A percentile compares a stretch with the other conserved stretches of the same genome.
Evolutionary conservation across 768 basidiomycete species (phyloP).

Genomic region (Tylopilus plumbeoviolaceoides): DNA sequence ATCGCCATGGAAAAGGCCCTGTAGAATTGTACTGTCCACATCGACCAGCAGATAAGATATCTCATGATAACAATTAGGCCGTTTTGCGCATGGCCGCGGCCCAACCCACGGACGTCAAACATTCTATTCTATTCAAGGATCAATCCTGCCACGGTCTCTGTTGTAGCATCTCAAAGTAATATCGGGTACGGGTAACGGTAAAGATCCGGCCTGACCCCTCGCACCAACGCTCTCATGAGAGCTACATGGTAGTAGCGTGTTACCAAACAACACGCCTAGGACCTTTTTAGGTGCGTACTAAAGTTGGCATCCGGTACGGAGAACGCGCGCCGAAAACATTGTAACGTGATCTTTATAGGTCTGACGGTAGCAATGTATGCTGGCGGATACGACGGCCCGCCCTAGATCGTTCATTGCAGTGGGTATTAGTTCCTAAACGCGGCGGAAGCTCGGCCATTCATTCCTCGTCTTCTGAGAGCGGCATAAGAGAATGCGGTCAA

Average conservation of each 20-base stretch:
- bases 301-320: background rate
- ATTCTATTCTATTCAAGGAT: background rate
- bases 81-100: background rate
- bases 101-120: background rate
- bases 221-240: background rate
- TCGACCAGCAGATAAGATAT: no score
- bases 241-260: no score
- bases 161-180: no score
- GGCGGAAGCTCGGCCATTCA: background rate
- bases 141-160: background rate
- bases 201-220: no score
- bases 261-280: no score
- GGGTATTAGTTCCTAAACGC: no score
- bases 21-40: no score
- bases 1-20: no score
- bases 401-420: background rate
- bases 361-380: background rate
- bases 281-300: background rate
- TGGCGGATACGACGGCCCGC: background rate
- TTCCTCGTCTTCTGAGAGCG: no score
- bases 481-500: background rate
- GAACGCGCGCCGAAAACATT: background rate
- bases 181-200: no score
- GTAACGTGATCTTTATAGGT: background rate
- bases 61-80: no score